Evolutionary conservation across 805 yeast genomes (phyloP), one percentile per base, ranked within the genome.

Genomic region (Candida caryicola): DNA sequence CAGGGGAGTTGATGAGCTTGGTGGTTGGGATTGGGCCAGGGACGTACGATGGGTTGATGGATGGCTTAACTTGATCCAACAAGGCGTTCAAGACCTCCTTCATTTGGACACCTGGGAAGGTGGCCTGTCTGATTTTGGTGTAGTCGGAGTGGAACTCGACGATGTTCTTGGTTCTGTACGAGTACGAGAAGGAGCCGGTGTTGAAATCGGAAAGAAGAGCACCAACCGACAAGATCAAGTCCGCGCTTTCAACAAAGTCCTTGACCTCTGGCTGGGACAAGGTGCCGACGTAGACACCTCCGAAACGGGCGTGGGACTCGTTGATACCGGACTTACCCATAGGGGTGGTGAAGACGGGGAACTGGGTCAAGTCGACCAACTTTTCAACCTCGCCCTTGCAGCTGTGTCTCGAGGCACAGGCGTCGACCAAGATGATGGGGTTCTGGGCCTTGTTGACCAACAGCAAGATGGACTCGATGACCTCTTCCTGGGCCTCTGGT

Each of bases 61-160:
- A 47, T 23, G 50, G 47, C 19, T 23, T 29, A 12, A 56, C 41
- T 23, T 31, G 30, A 19, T 29, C 35, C 48, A 54, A 46, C 49
- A 57, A 48, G 28, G 33, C 40, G 26, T 47, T 37, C 46, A 57
- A 46, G 12, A 46, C 54, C 44, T 56, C 61, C 54, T 57, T 57
- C 62, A 57, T 57, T 36, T 53, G 55, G 36, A 57, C 58, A 23
- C 60, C 60, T 4, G 58, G 56, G 54, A 54, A 57, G 23, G 57
- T 52, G 40, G 62, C 61, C 30, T 52, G 57, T 39, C 50, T 47
- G 48, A 57, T 50, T 49, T 57, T 57, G 45, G 60, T 57, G 54
- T 55, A 52, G 55, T 57, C 61, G 5, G 62, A 57, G 54, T 57
- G 62, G 54, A 57, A 57, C 47, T 57, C 62, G n/a, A 57, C 59